Conservation (phyloP, 108 stramenopile genomes). For the Pseudonitzschia multiseries region DNA sequence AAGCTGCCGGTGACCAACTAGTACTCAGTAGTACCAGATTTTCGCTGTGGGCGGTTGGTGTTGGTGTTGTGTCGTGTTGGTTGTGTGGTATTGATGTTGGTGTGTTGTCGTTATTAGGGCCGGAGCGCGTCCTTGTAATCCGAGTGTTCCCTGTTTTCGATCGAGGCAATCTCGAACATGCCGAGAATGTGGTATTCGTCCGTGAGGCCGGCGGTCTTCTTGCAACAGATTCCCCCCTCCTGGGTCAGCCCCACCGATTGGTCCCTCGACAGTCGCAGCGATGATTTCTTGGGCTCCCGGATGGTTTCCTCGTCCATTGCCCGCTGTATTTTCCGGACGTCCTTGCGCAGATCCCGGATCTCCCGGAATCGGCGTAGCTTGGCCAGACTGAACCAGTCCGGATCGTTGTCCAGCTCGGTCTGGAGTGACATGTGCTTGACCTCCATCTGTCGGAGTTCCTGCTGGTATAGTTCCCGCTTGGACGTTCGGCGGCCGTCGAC, state of each 20-base stretch:
- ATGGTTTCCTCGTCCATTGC: conserved; percentile 50
- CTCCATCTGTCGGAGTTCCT: conserved; percentile 43
- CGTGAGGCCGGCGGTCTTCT: conserved; percentile 59
- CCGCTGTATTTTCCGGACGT: conserved; percentile 41
- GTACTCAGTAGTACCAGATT: too few species aligned
- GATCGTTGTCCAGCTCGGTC: conserved; percentile 14
- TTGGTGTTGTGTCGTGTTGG: too few species aligned
- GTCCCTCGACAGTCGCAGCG: conserved; percentile 54
- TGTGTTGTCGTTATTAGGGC: background rate
- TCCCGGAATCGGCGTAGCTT: conserved; percentile 31
- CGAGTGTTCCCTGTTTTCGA: conserved; percentile 39
- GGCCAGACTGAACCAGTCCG: conserved; percentile 30
- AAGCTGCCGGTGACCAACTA: too few species aligned
- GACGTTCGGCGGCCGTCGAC: background rate
- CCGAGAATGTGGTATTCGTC: conserved; percentile 82
- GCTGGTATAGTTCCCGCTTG: conserved; percentile 40
- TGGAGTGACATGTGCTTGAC: conserved; percentile 33
- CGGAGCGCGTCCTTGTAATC: conserved; percentile 29
- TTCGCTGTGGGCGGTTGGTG: too few species aligned
- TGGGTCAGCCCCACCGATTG: conserved; percentile 68
- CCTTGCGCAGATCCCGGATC: conserved; percentile 37
- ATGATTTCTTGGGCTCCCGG: conserved; percentile 55
- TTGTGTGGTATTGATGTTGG: too few species aligned
- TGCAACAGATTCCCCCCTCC: conserved; percentile 80
- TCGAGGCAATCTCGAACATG: conserved; percentile 63